A percentile compares a stretch with the other conserved stretches of the same genome.
Conservation (phyloP, 1,284 basidiomycete genomes). For the Lentinus polychrous region DNA sequence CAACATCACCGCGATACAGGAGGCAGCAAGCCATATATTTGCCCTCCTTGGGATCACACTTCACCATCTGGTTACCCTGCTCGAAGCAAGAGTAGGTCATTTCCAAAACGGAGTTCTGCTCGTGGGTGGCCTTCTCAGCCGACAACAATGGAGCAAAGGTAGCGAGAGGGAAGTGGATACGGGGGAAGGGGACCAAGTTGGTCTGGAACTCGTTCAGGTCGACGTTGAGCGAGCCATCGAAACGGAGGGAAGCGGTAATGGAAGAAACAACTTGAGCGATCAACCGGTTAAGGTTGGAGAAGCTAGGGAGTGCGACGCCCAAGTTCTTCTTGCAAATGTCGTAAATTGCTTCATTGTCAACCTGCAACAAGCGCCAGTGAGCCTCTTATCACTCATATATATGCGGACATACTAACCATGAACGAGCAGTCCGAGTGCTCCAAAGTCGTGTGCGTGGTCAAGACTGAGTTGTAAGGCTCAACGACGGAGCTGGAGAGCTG, state of each 20-base stretch:
- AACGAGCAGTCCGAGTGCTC: slow-evolving; percentile 99
- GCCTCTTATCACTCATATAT: not conserved
- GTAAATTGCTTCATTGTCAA: slow-evolving; percentile 98
- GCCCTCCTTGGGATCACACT: slow-evolving; percentile 91
- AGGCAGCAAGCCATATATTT: slow-evolving; percentile 97
- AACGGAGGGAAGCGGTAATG: slow-evolving; percentile 94
- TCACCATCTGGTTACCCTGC: slow-evolving; percentile 95
- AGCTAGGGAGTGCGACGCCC: slow-evolving; percentile 81
- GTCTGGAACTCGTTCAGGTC: slow-evolving; percentile 99
- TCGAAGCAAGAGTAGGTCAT: slow-evolving; percentile 99
- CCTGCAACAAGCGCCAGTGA: slow-evolving; percentile 35
- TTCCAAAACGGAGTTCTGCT: slow-evolving; percentile 96
- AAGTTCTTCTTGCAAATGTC: slow-evolving; percentile 98
- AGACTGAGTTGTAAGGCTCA: slow-evolving; percentile 98
- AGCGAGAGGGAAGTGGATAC: slow-evolving; percentile 98
- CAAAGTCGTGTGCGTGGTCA: slow-evolving; percentile 98
- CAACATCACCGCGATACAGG: slow-evolving; percentile 93
- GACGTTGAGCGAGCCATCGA: slow-evolving; percentile 97
- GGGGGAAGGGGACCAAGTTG: slow-evolving; percentile 96
- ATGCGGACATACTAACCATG: slow-evolving; percentile 51
- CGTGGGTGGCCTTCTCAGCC: slow-evolving; percentile 83
- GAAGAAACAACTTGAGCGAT: slow-evolving; percentile 99
- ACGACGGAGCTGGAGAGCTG: slow-evolving; percentile 95
- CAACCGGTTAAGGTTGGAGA: slow-evolving; percentile 92
- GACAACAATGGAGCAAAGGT: slow-evolving; percentile 95